A percentile compares a stretch with the other conserved stretches of the same genome.
These are phyloP conservation scores for Hypoxylon sp. DNA, from an alignment of 2,329 filamentous ascomycete species.

Conservation along the genomic window DNA sequence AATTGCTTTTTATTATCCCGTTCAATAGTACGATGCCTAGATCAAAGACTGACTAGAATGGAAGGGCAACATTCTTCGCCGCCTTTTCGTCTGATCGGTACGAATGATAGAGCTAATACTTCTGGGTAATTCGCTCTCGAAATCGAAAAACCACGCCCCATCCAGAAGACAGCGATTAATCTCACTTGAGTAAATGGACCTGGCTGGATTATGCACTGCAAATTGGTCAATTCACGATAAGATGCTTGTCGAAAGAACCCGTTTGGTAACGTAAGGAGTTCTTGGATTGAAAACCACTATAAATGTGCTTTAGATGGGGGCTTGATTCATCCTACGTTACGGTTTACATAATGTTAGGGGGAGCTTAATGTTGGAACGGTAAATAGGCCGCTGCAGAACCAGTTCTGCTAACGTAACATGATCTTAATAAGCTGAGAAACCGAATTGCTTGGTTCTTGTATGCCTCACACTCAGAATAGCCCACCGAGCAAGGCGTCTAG, in stretches of 20 bases:
- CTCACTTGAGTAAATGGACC: not conserved
- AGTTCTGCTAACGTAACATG: conserved; percentile 5
- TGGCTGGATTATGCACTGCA: not conserved
- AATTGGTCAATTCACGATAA: not conserved
- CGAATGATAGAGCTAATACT: not conserved
- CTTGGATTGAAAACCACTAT: not conserved
- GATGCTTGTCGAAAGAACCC: not conserved
- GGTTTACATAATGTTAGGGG: not conserved
- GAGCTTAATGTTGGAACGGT: not conserved
- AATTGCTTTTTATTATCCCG: not conserved
- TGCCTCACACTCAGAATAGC: not conserved
- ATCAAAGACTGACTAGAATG: not conserved
- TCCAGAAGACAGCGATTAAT: not conserved
- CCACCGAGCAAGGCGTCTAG: no score
- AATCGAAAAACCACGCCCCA: not conserved
- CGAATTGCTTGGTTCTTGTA: not conserved
- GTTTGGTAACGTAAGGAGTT: not conserved
- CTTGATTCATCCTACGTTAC: conserved; percentile 15
- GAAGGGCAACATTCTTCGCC: not conserved
- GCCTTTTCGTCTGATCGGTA: not conserved
- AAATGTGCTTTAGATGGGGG: conserved; percentile 1
- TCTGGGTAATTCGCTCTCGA: not conserved
- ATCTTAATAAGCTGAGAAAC: not conserved
- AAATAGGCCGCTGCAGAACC: not conserved
- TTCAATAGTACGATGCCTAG: not conserved